Percentiles rank a stretch among this genome's conserved stretches.
These are phyloP conservation scores for Cyclaneusma minus DNA, from an alignment of 2,329 filamentous ascomycete genomes.

Conservation along the genomic window DNA sequence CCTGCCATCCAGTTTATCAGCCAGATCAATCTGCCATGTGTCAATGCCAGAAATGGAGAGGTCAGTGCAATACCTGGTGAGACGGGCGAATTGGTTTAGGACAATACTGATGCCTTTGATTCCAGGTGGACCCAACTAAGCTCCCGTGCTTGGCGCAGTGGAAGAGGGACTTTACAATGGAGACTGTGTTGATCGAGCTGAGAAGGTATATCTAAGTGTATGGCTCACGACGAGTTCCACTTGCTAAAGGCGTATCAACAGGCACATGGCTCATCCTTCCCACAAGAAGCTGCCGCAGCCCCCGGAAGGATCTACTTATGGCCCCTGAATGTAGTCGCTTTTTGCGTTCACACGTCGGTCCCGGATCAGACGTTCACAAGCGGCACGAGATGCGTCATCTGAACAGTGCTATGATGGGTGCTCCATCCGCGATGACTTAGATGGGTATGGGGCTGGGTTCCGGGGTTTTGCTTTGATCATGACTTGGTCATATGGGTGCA, in stretches of 20 bases:
- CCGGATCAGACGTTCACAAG: background rate
- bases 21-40: slow-evolving; percentile 91
- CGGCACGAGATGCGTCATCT: slow-evolving; percentile 5
- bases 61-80: slow-evolving; percentile 23
- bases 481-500: too few species aligned
- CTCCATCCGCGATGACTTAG: too few species aligned
- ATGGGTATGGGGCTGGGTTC: too few species aligned
- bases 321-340: slow-evolving; percentile 12
- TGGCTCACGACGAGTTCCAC: slow-evolving; percentile 11
- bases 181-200: slow-evolving; percentile 78
- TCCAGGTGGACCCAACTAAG: slow-evolving; percentile 64
- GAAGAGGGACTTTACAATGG: slow-evolving; percentile 90
- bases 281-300: slow-evolving; percentile 96
- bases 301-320: slow-evolving; percentile 59
- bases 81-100: background rate
- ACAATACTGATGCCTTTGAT: slow-evolving; percentile 1
- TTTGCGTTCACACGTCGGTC: background rate
- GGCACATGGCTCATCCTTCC: slow-evolving; percentile 80
- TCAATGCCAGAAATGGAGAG: slow-evolving; percentile 64
- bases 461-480: too few species aligned
- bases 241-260: slow-evolving; percentile 22
- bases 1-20: slow-evolving; percentile 87
- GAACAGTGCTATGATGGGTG: slow-evolving; percentile 6
- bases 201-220: slow-evolving; percentile 39
- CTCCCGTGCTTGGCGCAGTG: slow-evolving; percentile 77